Evolutionary conservation across 2,329 filamentous ascomycete species (phyloP).

Genomic region (Daldinia eschscholtzii): DNA sequence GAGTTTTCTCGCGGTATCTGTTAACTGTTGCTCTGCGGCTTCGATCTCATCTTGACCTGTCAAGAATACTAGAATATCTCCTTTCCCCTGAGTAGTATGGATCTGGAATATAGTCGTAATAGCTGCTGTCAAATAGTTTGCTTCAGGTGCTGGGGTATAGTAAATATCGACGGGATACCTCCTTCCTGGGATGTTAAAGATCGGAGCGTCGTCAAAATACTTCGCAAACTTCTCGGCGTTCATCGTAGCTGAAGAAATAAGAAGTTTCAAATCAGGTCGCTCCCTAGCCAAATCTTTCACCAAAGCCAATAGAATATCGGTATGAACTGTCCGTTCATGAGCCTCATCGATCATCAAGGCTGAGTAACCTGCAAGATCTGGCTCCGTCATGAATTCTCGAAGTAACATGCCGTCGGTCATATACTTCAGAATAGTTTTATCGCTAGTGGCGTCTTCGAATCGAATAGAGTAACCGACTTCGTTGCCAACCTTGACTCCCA

Average conservation of each 20-base stretch:
- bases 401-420: slow-evolving; percentile 98
- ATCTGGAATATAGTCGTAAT: slow-evolving; percentile 97
- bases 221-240: slow-evolving; percentile 91
- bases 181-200: slow-evolving; percentile 93
- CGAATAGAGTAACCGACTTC: slow-evolving; percentile 96
- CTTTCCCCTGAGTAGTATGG: slow-evolving; percentile 84
- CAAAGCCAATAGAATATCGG: slow-evolving; percentile 88
- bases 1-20: slow-evolving; percentile 87
- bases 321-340: slow-evolving; percentile 91
- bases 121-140: slow-evolving; percentile 91
- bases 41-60: slow-evolving; percentile 98
- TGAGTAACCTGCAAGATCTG: slow-evolving; percentile 83
- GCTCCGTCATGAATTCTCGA: slow-evolving; percentile 89
- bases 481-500: slow-evolving; percentile 88
- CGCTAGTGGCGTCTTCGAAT: slow-evolving; percentile 91
- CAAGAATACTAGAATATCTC: slow-evolving; percentile 94
- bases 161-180: slow-evolving; percentile 92
- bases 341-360: slow-evolving; percentile 97
- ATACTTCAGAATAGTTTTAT: slow-evolving; percentile 93
- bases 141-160: slow-evolving; percentile 90
- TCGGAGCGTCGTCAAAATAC: slow-evolving; percentile 92
- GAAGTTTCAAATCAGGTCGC: slow-evolving; percentile 85
- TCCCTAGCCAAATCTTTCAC: slow-evolving; percentile 89
- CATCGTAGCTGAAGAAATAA: slow-evolving; percentile 95
- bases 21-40: slow-evolving; percentile 83